Evolutionary conservation across 164 flowering plant species (phyloP).

Genomic region (Berberis thunbergii): DNA sequence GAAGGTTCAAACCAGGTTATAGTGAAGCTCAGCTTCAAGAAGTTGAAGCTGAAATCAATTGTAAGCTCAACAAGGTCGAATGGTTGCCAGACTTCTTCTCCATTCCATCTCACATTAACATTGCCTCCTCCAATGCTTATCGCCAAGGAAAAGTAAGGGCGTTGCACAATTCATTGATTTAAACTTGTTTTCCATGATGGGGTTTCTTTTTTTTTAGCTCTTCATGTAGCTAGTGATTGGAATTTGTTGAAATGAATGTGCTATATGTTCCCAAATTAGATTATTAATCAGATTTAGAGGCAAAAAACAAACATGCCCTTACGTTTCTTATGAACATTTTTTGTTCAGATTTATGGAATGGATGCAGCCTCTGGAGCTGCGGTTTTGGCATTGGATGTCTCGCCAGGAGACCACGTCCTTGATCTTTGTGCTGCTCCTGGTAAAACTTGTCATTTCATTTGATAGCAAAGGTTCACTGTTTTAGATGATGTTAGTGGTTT

Average conservation of each 20-base stretch:
- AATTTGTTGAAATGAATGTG: too few species aligned
- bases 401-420: constrained; percentile 78
- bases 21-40: constrained; percentile 34
- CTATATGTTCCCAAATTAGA: too few species aligned
- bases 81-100: constrained; percentile 72
- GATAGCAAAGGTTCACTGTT: neutral
- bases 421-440: constrained; percentile 99
- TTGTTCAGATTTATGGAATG: constrained; percentile 72
- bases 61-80: constrained; percentile 44
- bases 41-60: constrained; percentile 56
- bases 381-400: constrained; percentile 58
- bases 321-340: too few species aligned
- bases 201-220: too few species aligned
- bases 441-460: constrained; percentile 10
- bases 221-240: too few species aligned
- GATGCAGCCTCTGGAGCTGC: constrained; percentile 99
- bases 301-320: too few species aligned
- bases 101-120: constrained; percentile 54
- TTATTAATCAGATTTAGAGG: too few species aligned
- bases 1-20: constrained; percentile 62
- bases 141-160: constrained; percentile 59
- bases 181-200: too few species aligned
- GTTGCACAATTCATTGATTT: too few species aligned
- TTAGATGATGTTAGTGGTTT: too few species aligned
- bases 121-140: constrained; percentile 60